A percentile compares a stretch with the other conserved stretches of the same genome.
phyloP scores from a whole-genome alignment of 2,329 filamentous ascomycete species.

The Alternaria ethzedia region DNA sequence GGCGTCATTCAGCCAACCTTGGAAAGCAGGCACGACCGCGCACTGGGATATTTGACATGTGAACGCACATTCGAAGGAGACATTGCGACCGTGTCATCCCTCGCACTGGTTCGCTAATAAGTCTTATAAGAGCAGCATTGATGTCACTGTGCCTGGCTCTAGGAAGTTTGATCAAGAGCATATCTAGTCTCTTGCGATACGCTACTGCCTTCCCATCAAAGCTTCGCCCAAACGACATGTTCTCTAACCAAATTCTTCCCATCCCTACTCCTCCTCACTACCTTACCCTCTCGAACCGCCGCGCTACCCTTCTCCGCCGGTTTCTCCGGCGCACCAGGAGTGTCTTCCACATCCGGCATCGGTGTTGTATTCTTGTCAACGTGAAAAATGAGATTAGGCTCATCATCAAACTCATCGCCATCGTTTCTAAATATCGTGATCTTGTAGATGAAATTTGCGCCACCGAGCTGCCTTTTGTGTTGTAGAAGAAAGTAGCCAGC shows the following conservation, averaged over 20 bases:
- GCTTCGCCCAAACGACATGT: background rate
- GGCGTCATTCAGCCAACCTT: background rate
- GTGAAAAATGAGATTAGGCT: constrained; percentile 13
- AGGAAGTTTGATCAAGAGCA: too few species aligned
- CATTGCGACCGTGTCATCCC: too few species aligned
- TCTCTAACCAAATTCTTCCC: background rate
- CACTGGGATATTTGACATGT: background rate
- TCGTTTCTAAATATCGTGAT: constrained; percentile 2
- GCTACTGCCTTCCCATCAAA: background rate
- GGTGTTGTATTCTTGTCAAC: background rate
- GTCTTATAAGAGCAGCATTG: too few species aligned
- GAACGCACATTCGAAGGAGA: background rate
- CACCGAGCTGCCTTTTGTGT: constrained; percentile 17
- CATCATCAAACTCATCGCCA: background rate
- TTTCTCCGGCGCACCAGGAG: background rate
- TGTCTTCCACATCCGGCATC: background rate
- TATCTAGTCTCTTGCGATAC: background rate
- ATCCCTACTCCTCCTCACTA: background rate
- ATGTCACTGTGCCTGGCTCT: too few species aligned
- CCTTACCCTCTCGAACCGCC: background rate
- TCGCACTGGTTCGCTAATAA: too few species aligned
- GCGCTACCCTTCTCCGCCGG: background rate
- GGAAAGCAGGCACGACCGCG: background rate
- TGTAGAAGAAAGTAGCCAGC: constrained; percentile 20
- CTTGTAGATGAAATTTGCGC: constrained; percentile 14